Percentiles rank a stretch among this genome's conserved stretches.
phyloP scores from a whole-genome alignment of 495 filamentous ascomycete genomes.

The Aspergillus mulundensis region DNA sequence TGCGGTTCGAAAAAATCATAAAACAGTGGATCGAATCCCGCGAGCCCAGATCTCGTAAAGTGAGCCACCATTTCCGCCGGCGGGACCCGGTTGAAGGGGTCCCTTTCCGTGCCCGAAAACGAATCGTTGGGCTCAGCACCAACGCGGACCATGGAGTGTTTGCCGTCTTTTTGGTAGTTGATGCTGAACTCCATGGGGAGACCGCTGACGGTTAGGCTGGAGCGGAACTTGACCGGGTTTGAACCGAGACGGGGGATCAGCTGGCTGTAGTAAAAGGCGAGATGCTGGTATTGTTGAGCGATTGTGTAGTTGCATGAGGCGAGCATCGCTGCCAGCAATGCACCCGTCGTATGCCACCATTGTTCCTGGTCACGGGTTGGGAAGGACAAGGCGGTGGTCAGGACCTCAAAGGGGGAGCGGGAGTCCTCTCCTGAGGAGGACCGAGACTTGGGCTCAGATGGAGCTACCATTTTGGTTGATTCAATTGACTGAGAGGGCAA shows the following conservation, averaged over 20 bases:
- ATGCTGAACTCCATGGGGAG: background rate
- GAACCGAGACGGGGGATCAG: background rate
- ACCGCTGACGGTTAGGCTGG: background rate
- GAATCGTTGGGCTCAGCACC: background rate
- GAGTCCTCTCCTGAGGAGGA: background rate
- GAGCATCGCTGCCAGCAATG: background rate
- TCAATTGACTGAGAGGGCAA: no score
- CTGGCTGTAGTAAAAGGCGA: background rate
- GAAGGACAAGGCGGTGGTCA: background rate
- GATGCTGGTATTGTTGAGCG: background rate
- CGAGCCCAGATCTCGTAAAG: background rate
- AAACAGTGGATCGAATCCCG: background rate
- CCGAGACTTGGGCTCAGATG: background rate
- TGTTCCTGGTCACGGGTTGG: background rate
- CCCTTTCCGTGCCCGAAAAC: background rate
- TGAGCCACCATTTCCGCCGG: background rate
- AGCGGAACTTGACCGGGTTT: background rate
- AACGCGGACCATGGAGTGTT: background rate
- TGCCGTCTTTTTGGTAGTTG: background rate
- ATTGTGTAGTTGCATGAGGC: background rate
- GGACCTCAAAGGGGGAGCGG: background rate
- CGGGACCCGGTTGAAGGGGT: background rate
- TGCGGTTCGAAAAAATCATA: background rate
- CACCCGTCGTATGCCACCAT: background rate
- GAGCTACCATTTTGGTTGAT: background rate